phyloP scores from a whole-genome alignment of 129 eudicot genomes.

The Chrysanthemum lavandulifolium region DNA sequence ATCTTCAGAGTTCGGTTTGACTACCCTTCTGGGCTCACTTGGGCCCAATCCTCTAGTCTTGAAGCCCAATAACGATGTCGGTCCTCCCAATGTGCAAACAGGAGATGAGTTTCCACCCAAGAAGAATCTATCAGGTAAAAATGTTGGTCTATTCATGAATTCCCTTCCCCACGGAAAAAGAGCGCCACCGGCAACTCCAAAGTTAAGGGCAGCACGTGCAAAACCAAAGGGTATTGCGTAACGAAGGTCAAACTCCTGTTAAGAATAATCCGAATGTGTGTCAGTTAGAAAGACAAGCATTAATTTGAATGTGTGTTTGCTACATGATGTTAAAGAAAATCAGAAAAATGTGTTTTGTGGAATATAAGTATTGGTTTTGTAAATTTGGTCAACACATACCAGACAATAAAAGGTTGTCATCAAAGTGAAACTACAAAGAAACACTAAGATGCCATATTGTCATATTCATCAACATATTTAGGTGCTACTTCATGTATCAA shows the following conservation, averaged over 20 bases:
- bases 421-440: background rate
- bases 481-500: background rate
- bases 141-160: slow-evolving; percentile 54
- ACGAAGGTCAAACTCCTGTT: slow-evolving; percentile 90
- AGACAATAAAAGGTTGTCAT: background rate
- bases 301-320: background rate
- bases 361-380: background rate
- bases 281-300: background rate
- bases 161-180: slow-evolving; percentile 84
- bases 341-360: background rate
- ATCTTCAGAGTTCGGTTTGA: slow-evolving; percentile 41
- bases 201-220: slow-evolving; percentile 69
- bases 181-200: slow-evolving; percentile 73
- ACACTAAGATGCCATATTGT: background rate
- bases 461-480: background rate
- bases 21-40: slow-evolving; percentile 65
- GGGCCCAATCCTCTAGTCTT: slow-evolving; percentile 85
- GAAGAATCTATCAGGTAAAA: slow-evolving; percentile 77
- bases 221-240: slow-evolving; percentile 88
- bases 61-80: slow-evolving; percentile 76
- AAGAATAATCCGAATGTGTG: background rate
- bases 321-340: background rate
- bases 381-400: background rate
- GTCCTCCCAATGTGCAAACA: slow-evolving; percentile 82
- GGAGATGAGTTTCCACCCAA: slow-evolving; percentile 90